phyloP scores from a whole-genome alignment of 345 rosid genomes.

The Limnanthes douglasii region DNA sequence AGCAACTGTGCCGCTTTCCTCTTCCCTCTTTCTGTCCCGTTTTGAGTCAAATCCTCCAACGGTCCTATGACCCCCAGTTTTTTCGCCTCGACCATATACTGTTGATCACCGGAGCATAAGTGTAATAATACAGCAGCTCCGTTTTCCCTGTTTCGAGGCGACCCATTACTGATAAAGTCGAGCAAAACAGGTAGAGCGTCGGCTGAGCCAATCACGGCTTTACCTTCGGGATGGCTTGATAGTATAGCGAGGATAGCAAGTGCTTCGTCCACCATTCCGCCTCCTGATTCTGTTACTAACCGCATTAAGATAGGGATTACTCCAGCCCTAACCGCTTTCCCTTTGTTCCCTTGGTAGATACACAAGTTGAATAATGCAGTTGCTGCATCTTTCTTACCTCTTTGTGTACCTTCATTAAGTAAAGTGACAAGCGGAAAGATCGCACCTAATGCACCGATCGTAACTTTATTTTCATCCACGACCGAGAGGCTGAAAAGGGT shows the following conservation, averaged over 20 bases:
- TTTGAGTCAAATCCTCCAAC: conserved; percentile 63
- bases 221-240: conserved; percentile 68
- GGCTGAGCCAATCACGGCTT: conserved; percentile 51
- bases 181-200: conserved; percentile 61
- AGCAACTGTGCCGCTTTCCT: conserved; percentile 86
- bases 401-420: conserved; percentile 73
- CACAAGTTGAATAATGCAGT: conserved; percentile 96
- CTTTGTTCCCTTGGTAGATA: conserved; percentile 96
- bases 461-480: conserved; percentile 85
- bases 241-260: conserved; percentile 67
- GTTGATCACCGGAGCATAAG: conserved; percentile 70
- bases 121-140: conserved; percentile 83
- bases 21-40: conserved; percentile 90
- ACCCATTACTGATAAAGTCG: conserved; percentile 50
- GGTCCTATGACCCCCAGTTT: conserved; percentile 70
- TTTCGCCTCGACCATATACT: conserved; percentile 53
- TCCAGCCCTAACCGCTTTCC: conserved; percentile 91
- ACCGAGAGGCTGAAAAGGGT: conserved; percentile 95
- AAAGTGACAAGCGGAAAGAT: conserved; percentile 79
- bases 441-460: conserved; percentile 75
- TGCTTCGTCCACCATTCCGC: conserved; percentile 74
- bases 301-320: conserved; percentile 47
- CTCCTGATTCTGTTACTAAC: conserved; percentile 62
- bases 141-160: conserved; percentile 66
- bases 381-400: conserved; percentile 98